phyloP scores from a whole-genome alignment of 106 monocot species.

The Acanthochlamys bracteata region DNA sequence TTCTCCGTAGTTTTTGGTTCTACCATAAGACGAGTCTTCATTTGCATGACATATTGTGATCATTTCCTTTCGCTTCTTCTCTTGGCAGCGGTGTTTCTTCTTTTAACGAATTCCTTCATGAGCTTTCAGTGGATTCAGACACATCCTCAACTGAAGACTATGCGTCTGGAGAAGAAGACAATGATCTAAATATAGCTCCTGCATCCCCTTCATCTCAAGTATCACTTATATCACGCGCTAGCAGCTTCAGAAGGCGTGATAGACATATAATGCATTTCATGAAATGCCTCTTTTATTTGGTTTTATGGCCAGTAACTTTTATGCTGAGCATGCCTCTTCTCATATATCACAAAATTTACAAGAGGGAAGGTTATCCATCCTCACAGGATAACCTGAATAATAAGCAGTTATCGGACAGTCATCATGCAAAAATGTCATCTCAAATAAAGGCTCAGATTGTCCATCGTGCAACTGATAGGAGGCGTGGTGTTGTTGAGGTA shows the following conservation, averaged over 20 bases:
- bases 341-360: conserved; percentile 27
- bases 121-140: conserved; percentile 81
- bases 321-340: conserved; percentile 38
- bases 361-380: conserved; percentile 14
- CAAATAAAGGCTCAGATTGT: conserved; percentile 55
- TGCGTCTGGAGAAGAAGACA: conserved; percentile 63
- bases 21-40: too few species aligned
- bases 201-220: conserved; percentile 68
- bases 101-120: conserved; percentile 90
- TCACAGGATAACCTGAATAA: background rate
- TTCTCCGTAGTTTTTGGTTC: too few species aligned
- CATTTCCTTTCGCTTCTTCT: background rate
- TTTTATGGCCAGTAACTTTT: conserved; percentile 65
- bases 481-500: conserved; percentile 97
- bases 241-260: conserved; percentile 56
- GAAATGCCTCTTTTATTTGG: conserved; percentile 52
- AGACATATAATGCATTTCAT: conserved; percentile 26
- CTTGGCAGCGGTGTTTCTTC: conserved; percentile 89
- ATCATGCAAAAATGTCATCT: conserved; percentile 16
- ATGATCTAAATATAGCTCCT: conserved; percentile 51
- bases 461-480: conserved; percentile 72
- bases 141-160: conserved; percentile 39
- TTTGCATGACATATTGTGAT: too few species aligned
- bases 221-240: conserved; percentile 70
- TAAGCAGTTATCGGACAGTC: conserved; percentile 9